A percentile compares a stretch with the other conserved stretches of the same genome.
Conservation (phyloP, 768 basidiomycete species). For the Omphalotus guepiniiformis region DNA sequence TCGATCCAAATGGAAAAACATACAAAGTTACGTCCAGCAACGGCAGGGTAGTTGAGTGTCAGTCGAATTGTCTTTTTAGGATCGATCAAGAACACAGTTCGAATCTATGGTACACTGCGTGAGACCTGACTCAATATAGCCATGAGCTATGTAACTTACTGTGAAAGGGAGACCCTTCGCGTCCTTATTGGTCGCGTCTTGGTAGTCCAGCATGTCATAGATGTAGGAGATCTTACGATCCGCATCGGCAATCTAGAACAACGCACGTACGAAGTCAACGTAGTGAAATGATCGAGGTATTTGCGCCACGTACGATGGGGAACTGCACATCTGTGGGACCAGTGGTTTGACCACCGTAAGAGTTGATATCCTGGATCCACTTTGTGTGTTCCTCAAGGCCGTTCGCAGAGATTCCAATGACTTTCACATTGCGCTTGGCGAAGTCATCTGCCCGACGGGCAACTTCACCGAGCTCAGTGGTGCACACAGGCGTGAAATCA, state of each 20-base stretch:
- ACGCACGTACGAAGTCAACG: not conserved
- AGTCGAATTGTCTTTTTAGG: constrained; percentile 94
- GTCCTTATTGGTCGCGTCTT: constrained; percentile 88
- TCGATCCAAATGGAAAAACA: too few relatives aligned
- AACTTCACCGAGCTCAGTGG: constrained; percentile 96
- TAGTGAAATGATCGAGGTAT: not conserved
- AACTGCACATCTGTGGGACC: constrained; percentile 79
- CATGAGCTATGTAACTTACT: too few relatives aligned
- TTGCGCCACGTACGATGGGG: constrained; percentile 83
- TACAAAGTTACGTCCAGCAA: constrained; percentile 94
- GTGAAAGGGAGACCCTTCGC: constrained; percentile 92
- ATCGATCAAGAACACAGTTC: constrained; percentile 97
- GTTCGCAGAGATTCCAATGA: constrained; percentile 93
- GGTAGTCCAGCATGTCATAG: constrained; percentile 96
- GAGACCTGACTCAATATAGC: too few relatives aligned
- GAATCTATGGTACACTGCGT: too few relatives aligned
- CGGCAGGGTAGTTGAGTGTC: constrained; percentile 88
- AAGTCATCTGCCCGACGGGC: constrained; percentile 86
- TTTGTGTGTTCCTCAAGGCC: constrained; percentile 75
- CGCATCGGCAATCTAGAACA: constrained; percentile 84
- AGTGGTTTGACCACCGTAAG: constrained; percentile 61
- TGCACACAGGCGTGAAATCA: constrained; percentile 91
- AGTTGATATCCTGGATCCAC: constrained; percentile 89
- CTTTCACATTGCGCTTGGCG: constrained; percentile 81
- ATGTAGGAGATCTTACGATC: constrained; percentile 80